Conservation (phyloP, 768 basidiomycete genomes). For the Naganishia vishniacii region DNA sequence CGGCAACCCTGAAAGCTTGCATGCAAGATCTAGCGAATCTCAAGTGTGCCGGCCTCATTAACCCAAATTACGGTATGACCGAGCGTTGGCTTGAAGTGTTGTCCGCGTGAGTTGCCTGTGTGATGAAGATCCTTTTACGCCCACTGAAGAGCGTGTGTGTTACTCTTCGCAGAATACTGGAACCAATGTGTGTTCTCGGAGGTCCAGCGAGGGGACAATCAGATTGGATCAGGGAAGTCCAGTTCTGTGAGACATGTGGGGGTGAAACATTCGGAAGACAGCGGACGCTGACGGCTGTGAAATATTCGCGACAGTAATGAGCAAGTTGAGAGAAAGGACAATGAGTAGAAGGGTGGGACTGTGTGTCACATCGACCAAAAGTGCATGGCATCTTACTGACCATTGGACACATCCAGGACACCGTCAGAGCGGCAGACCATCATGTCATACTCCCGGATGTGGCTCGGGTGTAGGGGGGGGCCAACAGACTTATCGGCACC, state of each 20-base stretch:
- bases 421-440: neutral
- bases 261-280: neutral
- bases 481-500: neutral
- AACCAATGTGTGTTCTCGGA: neutral
- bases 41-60: neutral
- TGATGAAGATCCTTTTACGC: neutral
- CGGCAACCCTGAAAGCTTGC: neutral
- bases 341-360: neutral
- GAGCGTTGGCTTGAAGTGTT: neutral
- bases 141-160: neutral
- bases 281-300: neutral
- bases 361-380: neutral
- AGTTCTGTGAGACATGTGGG: neutral
- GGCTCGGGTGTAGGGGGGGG: neutral
- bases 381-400: neutral
- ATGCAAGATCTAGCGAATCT: conserved; percentile 4
- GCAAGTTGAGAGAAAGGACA: conserved; percentile 1
- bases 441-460: neutral
- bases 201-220: neutral
- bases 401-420: neutral
- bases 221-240: conserved; percentile 2
- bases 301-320: neutral
- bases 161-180: neutral
- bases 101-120: neutral
- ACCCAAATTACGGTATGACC: neutral